Evolutionary conservation across 306 rosid genomes (phyloP).

Genomic region (Pyrus communis): DNA sequence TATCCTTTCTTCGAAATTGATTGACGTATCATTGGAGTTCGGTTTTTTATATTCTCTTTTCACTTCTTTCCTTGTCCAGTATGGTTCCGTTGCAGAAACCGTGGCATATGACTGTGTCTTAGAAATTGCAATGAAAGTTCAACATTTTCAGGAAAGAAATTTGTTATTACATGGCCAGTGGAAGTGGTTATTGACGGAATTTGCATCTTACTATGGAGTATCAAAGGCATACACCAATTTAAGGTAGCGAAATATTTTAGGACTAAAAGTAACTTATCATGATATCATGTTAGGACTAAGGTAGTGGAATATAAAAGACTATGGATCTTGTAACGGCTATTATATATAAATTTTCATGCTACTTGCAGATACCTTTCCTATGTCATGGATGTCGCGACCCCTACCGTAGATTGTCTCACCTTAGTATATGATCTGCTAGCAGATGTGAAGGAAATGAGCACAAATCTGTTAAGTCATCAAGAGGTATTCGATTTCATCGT

Average conservation of each 20-base stretch:
- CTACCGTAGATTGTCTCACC: conserved; percentile 27
- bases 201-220: conserved; percentile 26
- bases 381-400: conserved; percentile 43
- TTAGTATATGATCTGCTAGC: conserved; percentile 21
- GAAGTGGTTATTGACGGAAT: conserved; percentile 29
- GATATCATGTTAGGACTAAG: too few species aligned
- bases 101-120: conserved; percentile 25
- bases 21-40: not conserved
- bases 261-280: not conserved
- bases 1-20: not conserved
- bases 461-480: conserved; percentile 13
- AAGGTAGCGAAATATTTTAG: conserved; percentile 15
- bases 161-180: conserved; percentile 23
- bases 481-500: conserved; percentile 15
- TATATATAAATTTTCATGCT: not conserved
- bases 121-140: conserved; percentile 30
- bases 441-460: conserved; percentile 16
- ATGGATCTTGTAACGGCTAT: not conserved
- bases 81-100: conserved; percentile 26
- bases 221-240: conserved; percentile 25
- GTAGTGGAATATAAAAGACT: not conserved
- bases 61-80: conserved; percentile 2
- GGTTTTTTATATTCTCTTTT: not conserved
- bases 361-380: conserved; percentile 26
- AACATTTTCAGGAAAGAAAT: conserved; percentile 24